A percentile compares a stretch with the other conserved stretches of the same genome.
Evolutionary conservation across 768 basidiomycete species (phyloP).

Genomic region (Mycena galericulata): DNA sequence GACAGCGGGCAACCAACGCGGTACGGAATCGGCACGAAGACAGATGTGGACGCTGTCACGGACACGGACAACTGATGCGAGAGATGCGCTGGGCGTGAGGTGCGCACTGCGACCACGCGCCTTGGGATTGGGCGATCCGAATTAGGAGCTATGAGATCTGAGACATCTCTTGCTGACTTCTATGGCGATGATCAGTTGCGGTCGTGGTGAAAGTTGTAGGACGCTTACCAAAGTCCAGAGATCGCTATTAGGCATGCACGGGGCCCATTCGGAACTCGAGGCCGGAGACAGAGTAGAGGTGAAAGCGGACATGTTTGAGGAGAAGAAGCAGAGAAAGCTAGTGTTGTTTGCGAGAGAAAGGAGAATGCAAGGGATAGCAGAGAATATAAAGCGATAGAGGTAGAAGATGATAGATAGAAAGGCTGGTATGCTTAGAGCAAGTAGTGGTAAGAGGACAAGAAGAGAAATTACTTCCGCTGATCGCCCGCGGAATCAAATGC

Average conservation of each 20-base stretch:
- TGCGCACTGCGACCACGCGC: not conserved
- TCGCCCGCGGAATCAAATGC: constrained; percentile 11
- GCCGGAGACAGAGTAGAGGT: not conserved
- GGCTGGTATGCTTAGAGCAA: constrained; percentile 11
- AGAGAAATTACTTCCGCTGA: not conserved
- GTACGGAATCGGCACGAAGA: not conserved
- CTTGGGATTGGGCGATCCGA: not conserved
- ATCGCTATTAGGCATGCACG: constrained; percentile 20
- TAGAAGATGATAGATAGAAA: not conserved
- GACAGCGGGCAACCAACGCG: not conserved
- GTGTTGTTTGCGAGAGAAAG: not conserved
- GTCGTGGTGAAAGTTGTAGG: not conserved
- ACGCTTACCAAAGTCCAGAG: constrained; percentile 17
- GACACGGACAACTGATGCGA: no score
- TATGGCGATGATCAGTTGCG: not conserved
- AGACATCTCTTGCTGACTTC: not conserved
- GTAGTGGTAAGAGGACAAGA: not conserved
- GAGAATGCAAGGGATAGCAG: not conserved
- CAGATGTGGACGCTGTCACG: not conserved
- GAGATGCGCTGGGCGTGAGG: not conserved
- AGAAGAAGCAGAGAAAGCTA: not conserved
- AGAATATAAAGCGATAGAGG: not conserved
- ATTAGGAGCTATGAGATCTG: not conserved
- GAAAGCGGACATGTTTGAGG: not conserved
- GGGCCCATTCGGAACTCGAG: not conserved